Evolutionary conservation across 2,329 filamentous ascomycete species (phyloP), one percentile per base, ranked within the genome.

Genomic region (Colletotrichum horii): DNA sequence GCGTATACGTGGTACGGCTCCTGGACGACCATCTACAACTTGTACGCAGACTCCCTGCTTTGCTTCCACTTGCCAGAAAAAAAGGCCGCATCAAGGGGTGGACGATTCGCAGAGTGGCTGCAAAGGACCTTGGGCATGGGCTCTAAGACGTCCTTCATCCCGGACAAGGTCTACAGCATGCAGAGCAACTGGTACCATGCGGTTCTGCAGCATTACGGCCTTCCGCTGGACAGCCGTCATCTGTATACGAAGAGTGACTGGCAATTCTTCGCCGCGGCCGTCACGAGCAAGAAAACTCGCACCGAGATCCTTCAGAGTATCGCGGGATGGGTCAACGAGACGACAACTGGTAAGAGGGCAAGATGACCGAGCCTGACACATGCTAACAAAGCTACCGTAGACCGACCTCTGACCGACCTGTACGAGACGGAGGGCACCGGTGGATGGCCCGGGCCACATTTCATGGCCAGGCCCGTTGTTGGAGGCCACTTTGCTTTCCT

Each of bases 191-290:
- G 94, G 94, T 98, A 97, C 85, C 88, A 91, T 77, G 89, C 91
- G 16, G 94, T 96, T 12, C 91, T 95, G 78, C 95, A 97, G 83
- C 92, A 91, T 80, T 97, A 96, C 83, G 95, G 95, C 2, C 86
- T 98, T 5, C 95, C 95, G 0, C 90, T 98, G 9, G 95, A 98
- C 84, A 94, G 91, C 78, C 91, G 95, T 58, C 95, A 97, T 83
- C 84, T 96, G 4, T 97, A 97, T 83, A 94, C 95, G 38, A 98
- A 98, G 85, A 95, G 93, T 34, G 95, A 98, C 84, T 98, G 95
- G 95, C 93, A 97, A 80, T 96, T 97, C 83, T 96, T 97, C 83
- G 94, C 95, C 1, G 95, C 95, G 62, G 94, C 95, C 3, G 93
- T 97, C 7, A 91, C 94, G 6, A 92, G 92, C 79, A 90, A 91